Base-by-base conservation (phyloP, 805 yeast genomes). In the Torulaspora microellipsoides region DNA sequence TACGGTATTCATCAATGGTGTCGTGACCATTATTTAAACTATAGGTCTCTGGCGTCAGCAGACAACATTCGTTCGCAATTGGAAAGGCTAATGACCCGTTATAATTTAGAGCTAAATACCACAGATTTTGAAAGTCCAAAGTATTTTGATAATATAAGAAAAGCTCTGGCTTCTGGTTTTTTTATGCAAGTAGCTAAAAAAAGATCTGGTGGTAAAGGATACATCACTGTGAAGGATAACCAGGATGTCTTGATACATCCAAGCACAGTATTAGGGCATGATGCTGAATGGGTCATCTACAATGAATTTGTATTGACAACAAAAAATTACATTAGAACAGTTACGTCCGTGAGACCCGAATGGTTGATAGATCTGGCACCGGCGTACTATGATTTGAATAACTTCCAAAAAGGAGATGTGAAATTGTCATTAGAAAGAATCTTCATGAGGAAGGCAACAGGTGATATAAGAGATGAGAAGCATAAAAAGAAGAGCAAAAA, bases 141-240 rank as follows among this genome's bases (percentile, higher is more conserved):
- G 40, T 89, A 86, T 67, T 83, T 81, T 65, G 81, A 77, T 54
- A 84, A 87, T 56, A 81, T 93, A 51, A 76, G 95, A 45, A 85
- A 84, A 64, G 96, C 98, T 0, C 67, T 93, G 46, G 76, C 87
- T 3, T 77, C 87, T n/a, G 99, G 99, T 1, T 90, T 89, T 65
- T 93, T 93, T 72, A 90, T 93, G 98, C 99, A 93, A 70, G 95
- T 86, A 43, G 98, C 97, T 28, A 93, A 90, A 70, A 87, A 86
- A 71, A 80, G 79, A 69, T 77, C 85, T n/a, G 81, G 87, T 31
- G 72, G 75, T 17, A 84, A 83, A 57, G 90, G 86, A n/a, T 91
- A 84, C 64, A 76, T 85, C 55, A 93, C 99, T 0, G 85, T 90
- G 39, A 89, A 89, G 67, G 99, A 93, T 66, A 89, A 90, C 60